Evolutionary conservation across 2,329 filamentous ascomycete species (phyloP).

Genomic region (Fusarium pseudocircinatum): DNA sequence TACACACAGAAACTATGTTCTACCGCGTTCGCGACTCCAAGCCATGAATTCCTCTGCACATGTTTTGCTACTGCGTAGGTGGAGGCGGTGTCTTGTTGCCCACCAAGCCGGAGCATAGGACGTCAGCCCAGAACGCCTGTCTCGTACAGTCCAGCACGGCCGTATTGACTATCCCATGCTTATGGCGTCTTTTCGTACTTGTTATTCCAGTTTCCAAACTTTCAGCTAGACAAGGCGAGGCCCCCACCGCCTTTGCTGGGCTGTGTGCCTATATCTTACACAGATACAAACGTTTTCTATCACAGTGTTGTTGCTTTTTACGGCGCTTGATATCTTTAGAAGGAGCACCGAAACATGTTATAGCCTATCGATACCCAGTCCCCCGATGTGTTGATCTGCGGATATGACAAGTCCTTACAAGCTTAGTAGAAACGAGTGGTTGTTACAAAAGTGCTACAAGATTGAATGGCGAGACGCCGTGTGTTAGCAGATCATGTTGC

Average conservation of each 20-base stretch:
- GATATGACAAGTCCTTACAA: background rate
- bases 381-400: background rate
- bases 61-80: constrained; percentile 9
- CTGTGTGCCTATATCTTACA: background rate
- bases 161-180: constrained; percentile 1
- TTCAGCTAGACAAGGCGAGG: background rate
- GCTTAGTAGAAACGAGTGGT: background rate
- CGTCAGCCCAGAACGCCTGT: constrained; percentile 16
- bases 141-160: background rate
- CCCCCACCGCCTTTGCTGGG: background rate
- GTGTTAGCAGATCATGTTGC: constrained; percentile 26
- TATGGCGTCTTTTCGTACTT: background rate
- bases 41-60: constrained; percentile 28
- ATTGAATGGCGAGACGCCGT: constrained; percentile 28
- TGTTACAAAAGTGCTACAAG: constrained; percentile 27
- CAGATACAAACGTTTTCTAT: background rate
- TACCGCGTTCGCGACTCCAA: constrained; percentile 20
- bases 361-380: constrained; percentile 12
- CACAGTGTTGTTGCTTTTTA: constrained; percentile 18
- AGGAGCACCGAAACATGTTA: constrained; percentile 7
- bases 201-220: constrained; percentile 9
- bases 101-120: constrained; percentile 16
- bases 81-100: constrained; percentile 8
- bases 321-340: constrained; percentile 13
- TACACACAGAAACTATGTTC: constrained; percentile 17